Evolutionary conservation across 1,284 basidiomycete genomes (phyloP).

Genomic region (Cryptococcus jaspeensis): DNA sequence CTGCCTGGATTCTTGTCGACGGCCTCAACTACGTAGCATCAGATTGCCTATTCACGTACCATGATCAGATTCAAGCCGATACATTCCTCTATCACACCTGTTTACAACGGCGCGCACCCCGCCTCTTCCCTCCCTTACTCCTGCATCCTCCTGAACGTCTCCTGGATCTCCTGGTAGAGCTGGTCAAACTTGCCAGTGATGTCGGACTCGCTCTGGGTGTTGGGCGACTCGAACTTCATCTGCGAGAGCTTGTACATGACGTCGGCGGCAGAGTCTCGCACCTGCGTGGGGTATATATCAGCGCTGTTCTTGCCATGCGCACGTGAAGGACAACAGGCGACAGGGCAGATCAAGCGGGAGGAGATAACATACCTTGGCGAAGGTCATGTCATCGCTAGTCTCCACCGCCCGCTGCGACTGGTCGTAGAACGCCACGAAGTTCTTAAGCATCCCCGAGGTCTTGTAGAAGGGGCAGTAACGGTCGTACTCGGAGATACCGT

Average conservation of each 20-base stretch:
- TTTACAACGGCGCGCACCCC: background rate
- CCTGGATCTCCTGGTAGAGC: conserved; percentile 77
- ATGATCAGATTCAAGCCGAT: background rate
- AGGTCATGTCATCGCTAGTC: conserved; percentile 78
- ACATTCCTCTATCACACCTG: background rate
- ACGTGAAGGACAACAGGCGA: too few species aligned
- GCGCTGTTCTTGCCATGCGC: background rate
- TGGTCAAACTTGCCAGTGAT: conserved; percentile 78
- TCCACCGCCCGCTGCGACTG: conserved; percentile 79
- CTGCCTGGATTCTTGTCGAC: too few species aligned
- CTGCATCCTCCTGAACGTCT: conserved; percentile 80
- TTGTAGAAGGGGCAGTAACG: conserved; percentile 98
- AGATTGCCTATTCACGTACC: too few species aligned
- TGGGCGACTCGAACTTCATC: conserved; percentile 88
- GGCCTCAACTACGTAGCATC: too few species aligned
- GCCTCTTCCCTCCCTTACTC: conserved; percentile 57
- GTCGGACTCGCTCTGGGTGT: conserved; percentile 74
- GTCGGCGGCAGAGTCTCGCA: conserved; percentile 84
- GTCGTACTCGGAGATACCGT: conserved; percentile 98
- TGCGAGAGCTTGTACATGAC: conserved; percentile 94
- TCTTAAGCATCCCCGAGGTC: conserved; percentile 92
- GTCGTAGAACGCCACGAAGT: conserved; percentile 93
- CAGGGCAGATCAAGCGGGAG: too few species aligned
- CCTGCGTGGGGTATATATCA: conserved; percentile 40
- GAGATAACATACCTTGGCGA: conserved; percentile 58